Percentiles rank a stretch among this genome's conserved stretches.
phyloP scores from a whole-genome alignment of 805 yeast genomes.

The Yarrowia hollandica region DNA sequence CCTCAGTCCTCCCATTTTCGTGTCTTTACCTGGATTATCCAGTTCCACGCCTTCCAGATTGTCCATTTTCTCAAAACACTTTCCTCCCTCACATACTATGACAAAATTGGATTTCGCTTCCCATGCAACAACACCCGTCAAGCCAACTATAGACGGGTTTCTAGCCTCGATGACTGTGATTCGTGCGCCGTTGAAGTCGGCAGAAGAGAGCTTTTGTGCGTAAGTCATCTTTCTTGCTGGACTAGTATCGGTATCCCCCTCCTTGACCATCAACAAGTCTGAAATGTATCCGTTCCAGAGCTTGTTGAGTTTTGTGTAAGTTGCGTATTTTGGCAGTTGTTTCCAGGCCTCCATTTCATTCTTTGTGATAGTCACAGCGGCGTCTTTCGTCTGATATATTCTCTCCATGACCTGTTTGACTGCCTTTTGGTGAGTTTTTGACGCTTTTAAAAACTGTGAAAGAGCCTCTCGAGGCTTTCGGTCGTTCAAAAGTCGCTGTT shows the following conservation, averaged over 20 bases:
- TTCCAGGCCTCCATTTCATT: background rate
- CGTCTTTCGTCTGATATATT: background rate
- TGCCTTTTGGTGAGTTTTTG: background rate
- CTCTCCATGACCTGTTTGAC: constrained; percentile 4
- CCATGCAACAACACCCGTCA: constrained; percentile 76
- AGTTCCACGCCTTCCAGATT: background rate
- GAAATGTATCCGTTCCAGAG: constrained; percentile 74
- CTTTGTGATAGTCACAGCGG: background rate
- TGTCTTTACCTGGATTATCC: constrained; percentile 29
- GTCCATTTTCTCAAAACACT: constrained; percentile 25
- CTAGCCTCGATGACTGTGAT: constrained; percentile 58
- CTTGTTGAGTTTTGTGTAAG: constrained; percentile 53
- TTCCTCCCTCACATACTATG: constrained; percentile 51
- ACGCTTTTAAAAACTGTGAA: background rate
- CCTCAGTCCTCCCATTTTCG: constrained; percentile 61
- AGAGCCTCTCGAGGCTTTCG: constrained; percentile 19
- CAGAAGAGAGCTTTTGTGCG: constrained; percentile 55
- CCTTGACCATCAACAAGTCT: constrained; percentile 48
- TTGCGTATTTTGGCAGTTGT: constrained; percentile 43
- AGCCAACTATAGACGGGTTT: constrained; percentile 59
- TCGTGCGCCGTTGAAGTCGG: constrained; percentile 80
- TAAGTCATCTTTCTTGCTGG: constrained; percentile 8
- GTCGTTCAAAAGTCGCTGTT: background rate
- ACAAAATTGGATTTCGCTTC: constrained; percentile 76
- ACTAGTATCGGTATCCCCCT: background rate